Base-by-base conservation (phyloP, 169 alveolate genomes). In the Plasmodium berghei region DNA sequence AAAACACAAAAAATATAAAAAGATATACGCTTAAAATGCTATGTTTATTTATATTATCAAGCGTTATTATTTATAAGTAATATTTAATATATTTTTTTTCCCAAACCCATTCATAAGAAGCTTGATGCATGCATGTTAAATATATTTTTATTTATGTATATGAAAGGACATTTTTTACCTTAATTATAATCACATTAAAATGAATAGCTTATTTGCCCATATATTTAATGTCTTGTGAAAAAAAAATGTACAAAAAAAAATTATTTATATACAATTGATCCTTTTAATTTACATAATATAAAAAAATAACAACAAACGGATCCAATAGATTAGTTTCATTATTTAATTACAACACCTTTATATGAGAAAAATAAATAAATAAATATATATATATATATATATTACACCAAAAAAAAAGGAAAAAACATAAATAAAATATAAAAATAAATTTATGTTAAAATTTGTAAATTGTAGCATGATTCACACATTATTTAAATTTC, bases 121-220 rank as follows among this genome's bases (percentile, higher is more conserved):
- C 71, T 74, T 67, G 88, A 74, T 74, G 88, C 88, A 74, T 74
- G 88, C 88, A 48, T 18, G 28, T 40, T 55, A 52, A 42, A 34
- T 14, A 54, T 26, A 73, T 52, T 9, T 73, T 59, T 73, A n/a
- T 14, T 40, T 59, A 18, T 26, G 46, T n/a, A 58, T 58, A 18
- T 58, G 42, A 34, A 34, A 34, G 42, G 8, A 34, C 42, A 34
- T 34, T 34, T 34, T 34, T 34, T 34, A 34, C 42, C 42, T 34
- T 34, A 34, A 34, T 10, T 20, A 58, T 58, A 58, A n/a, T 58
- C n/a, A 58, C 34, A 18, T 24, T n/a, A 58, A 58, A 58, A 18
- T 18, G 20, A 58, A 58, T n/a, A 9, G 20, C 20, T 58, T 58
- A n/a, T 58, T 58, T 58, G 14, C 0, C 20, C n/a, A 58, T 12